Percentiles rank a stretch among this genome's conserved stretches.
Conservation (phyloP, 2,329 filamentous ascomycete genomes). For the Neofusicoccum laricinum region DNA sequence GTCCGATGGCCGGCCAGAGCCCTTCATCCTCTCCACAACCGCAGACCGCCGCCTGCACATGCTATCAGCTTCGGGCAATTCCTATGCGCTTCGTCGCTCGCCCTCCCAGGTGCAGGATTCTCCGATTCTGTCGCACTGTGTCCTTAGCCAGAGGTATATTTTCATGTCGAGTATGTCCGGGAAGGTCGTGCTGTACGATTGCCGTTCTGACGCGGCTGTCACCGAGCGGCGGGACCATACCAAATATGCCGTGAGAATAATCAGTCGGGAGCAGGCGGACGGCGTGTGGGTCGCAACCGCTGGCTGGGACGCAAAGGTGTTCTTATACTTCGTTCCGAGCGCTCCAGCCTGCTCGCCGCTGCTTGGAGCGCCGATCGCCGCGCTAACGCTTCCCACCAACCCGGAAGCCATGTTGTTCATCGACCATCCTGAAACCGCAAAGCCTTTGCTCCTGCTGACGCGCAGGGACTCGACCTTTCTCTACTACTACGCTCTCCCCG, state of each 20-base stretch:
- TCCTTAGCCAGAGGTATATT: slow-evolving; percentile 44
- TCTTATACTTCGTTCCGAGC: slow-evolving; percentile 45
- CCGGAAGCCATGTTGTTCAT: slow-evolving; percentile 58
- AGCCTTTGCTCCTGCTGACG: slow-evolving; percentile 52
- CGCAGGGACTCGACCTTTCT: slow-evolving; percentile 58
- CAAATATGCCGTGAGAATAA: slow-evolving; percentile 58
- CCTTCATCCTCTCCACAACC: slow-evolving; percentile 34
- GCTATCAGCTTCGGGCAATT: slow-evolving; percentile 30
- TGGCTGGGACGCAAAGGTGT: slow-evolving; percentile 59
- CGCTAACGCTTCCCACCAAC: slow-evolving; percentile 48
- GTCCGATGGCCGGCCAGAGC: slow-evolving; percentile 18
- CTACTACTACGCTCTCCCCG: slow-evolving; percentile 51
- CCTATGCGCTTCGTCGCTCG: slow-evolving; percentile 34
- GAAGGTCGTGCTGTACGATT: slow-evolving; percentile 49
- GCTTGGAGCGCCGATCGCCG: slow-evolving; percentile 34
- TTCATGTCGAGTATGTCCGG: slow-evolving; percentile 61
- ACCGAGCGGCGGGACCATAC: slow-evolving; percentile 54
- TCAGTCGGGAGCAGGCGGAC: slow-evolving; percentile 35
- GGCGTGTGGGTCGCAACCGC: slow-evolving; percentile 50
- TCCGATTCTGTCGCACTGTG: slow-evolving; percentile 53
- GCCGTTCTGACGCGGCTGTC: slow-evolving; percentile 36
- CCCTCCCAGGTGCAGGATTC: slow-evolving; percentile 46
- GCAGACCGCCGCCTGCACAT: slow-evolving; percentile 47
- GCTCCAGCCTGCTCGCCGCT: slow-evolving; percentile 19
- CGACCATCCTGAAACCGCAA: slow-evolving; percentile 45